Conservation (phyloP, 352 stramenopile species). For the Phytophthora podocarpi region DNA sequence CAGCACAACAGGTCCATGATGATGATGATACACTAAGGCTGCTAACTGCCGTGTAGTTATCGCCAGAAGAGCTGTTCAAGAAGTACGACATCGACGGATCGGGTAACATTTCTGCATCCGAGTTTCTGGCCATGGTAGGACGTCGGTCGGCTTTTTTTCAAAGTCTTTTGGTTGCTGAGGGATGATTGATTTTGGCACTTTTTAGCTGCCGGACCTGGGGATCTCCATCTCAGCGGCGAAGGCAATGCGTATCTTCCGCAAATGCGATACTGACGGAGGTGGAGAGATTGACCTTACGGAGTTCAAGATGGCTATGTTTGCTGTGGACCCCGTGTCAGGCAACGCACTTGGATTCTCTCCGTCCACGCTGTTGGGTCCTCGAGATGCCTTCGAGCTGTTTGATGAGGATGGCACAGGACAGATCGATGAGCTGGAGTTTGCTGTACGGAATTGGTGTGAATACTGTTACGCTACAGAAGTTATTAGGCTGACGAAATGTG, state of each 20-base stretch:
- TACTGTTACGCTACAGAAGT: no score
- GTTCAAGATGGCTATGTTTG: slow-evolving; percentile 94
- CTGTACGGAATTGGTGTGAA: no score
- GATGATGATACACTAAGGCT: no score
- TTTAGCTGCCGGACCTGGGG: slow-evolving; percentile 84
- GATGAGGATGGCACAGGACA: slow-evolving; percentile 88
- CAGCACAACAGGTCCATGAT: neutral
- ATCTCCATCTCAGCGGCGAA: slow-evolving; percentile 91
- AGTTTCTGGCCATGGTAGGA: slow-evolving; percentile 88
- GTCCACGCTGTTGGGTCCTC: slow-evolving; percentile 78
- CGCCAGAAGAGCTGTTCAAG: slow-evolving; percentile 90
- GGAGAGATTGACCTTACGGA: slow-evolving; percentile 93
- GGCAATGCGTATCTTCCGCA: slow-evolving; percentile 89
- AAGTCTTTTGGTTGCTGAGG: neutral
- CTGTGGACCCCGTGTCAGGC: slow-evolving; percentile 85
- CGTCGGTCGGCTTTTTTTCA: neutral
- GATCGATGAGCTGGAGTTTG: slow-evolving; percentile 95
- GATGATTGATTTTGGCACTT: neutral
- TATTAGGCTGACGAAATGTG: neutral
- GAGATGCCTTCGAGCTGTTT: slow-evolving; percentile 93
- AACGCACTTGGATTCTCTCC: slow-evolving; percentile 85
- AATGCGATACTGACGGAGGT: slow-evolving; percentile 89
- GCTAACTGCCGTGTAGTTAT: slow-evolving; percentile 38
- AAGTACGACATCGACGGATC: slow-evolving; percentile 92
- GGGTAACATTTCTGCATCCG: slow-evolving; percentile 88